Percentiles rank a stretch among this genome's conserved stretches.
phyloP scores from a whole-genome alignment of 148 eudicot species.

The Limonium bicolor region DNA sequence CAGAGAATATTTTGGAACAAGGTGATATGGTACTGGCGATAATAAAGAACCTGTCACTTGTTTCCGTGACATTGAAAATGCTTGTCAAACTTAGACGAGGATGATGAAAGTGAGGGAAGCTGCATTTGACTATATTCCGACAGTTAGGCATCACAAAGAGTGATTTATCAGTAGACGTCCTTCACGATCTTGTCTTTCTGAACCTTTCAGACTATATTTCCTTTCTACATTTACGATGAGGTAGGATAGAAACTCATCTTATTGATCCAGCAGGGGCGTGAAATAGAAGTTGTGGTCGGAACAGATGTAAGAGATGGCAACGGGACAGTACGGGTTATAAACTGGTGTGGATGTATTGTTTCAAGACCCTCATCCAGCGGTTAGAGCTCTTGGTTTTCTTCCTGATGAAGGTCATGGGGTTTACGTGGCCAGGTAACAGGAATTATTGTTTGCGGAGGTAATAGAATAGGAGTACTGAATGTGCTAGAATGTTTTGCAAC shows the following conservation, averaged over 20 bases:
- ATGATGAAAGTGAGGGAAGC: conserved; percentile 41
- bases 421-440: conserved; percentile 58
- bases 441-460: not conserved
- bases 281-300: conserved; percentile 68
- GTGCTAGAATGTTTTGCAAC: too few relatives aligned
- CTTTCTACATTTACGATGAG: too few relatives aligned
- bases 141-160: too few relatives aligned
- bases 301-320: conserved; percentile 92
- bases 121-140: conserved; percentile 70
- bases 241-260: too few relatives aligned
- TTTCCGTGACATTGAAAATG: conserved; percentile 78
- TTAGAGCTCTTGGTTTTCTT: conserved; percentile 90
- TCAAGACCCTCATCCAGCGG: conserved; percentile 93
- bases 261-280: conserved; percentile 53
- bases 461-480: too few relatives aligned
- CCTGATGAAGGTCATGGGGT: conserved; percentile 98
- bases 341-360: conserved; percentile 92
- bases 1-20: conserved; percentile 72
- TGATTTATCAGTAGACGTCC: too few relatives aligned
- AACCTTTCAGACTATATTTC: too few relatives aligned
- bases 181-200: too few relatives aligned
- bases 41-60: conserved; percentile 74
- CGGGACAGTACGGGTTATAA: conserved; percentile 73
- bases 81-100: conserved; percentile 63
- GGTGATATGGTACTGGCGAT: conserved; percentile 94